Percentiles rank a stretch among this genome's conserved stretches.
phyloP scores from a whole-genome alignment of 495 filamentous ascomycete genomes.

The Penicillium cataractarum region DNA sequence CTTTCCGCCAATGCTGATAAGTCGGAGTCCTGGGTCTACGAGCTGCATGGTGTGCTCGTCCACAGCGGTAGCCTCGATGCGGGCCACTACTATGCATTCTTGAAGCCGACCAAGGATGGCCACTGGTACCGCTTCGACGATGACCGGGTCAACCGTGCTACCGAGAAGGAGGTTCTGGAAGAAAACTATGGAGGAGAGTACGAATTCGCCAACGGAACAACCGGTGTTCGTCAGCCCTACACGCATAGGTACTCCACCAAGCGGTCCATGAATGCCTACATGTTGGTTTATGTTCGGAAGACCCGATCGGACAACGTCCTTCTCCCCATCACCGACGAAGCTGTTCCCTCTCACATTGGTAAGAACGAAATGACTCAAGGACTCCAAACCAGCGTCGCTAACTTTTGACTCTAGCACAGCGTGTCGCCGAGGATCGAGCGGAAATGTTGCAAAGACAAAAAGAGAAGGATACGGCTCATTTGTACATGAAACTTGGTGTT shows the following conservation, averaged over 20 bases:
- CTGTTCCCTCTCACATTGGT: slow-evolving; percentile 84
- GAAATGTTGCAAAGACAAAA: slow-evolving; percentile 71
- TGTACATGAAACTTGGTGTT: slow-evolving; percentile 82
- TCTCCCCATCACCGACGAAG: slow-evolving; percentile 66
- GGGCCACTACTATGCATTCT: slow-evolving; percentile 98
- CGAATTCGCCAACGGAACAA: slow-evolving; percentile 59
- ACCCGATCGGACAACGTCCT: slow-evolving; percentile 79
- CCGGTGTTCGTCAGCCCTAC: slow-evolving; percentile 65
- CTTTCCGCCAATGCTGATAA: slow-evolving; percentile 84
- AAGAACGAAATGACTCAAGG: slow-evolving; percentile 29
- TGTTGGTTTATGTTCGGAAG: slow-evolving; percentile 97
- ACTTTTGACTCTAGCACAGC: slow-evolving; percentile 52
- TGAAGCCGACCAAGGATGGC: slow-evolving; percentile 90
- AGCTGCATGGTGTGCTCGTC: slow-evolving; percentile 92
- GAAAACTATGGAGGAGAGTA: slow-evolving; percentile 97
- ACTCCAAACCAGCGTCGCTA: slow-evolving; percentile 4
- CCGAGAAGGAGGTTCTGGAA: slow-evolving; percentile 87
- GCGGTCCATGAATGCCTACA: slow-evolving; percentile 85
- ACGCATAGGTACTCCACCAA: slow-evolving; percentile 68
- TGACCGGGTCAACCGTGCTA: slow-evolving; percentile 91
- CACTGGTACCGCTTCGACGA: slow-evolving; percentile 98
- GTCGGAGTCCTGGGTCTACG: slow-evolving; percentile 86
- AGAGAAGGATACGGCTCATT: slow-evolving; percentile 90
- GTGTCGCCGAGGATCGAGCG: slow-evolving; percentile 79
- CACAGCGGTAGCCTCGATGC: slow-evolving; percentile 97